Evolutionary conservation across 352 stramenopile species (phyloP), one percentile per base, ranked within the genome.

Genomic region (Phytophthora meadii): DNA sequence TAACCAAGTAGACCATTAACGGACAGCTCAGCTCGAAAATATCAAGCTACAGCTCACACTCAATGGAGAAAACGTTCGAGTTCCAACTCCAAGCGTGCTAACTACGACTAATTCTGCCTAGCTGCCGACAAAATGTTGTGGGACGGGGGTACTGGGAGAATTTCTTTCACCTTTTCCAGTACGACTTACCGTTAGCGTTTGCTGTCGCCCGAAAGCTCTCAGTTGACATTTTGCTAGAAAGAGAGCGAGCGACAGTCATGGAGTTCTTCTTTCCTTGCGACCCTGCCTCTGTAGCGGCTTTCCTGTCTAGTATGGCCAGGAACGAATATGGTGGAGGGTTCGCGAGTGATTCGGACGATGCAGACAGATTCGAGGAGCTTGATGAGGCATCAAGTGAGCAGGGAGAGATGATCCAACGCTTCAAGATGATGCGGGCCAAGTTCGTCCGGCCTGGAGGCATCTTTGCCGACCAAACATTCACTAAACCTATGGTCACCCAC

Each of bases 401-500:
- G 28, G 44, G 69, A 55, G 46, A 50, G 1, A 32, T 70, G 34
- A 54, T 75, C 5, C 32, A 63, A 24, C 65, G 61, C 4, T 78
- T 78, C 15, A 63, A 64, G 40, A 32, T 36, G 12, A 68, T 54
- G 46, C 59, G 56, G 14, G 52, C 54, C 24, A 53, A 14, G 24
- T 74, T 69, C 41, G 30, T 69, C 24, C 55, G 61, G 0, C 48
- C 52, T 17, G 65, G 70, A 42, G 70, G 47, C 3, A 24, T 69
- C 9, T 65, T 70, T 11, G 65, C 27, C n/a, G 65, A 64, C 3
- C 24, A 64, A 51, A 30, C 65, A 2, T 28, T 50, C 14, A 19
- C 40, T 51, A 51, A 51, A 36, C 41, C 41, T 3, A 12, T 68
- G 1, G 19, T 10, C 8, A 5, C 28, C 5, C 12, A 30, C n/a